Conservation (phyloP, 352 stramenopile genomes). For the Phytophthora cajani region DNA sequence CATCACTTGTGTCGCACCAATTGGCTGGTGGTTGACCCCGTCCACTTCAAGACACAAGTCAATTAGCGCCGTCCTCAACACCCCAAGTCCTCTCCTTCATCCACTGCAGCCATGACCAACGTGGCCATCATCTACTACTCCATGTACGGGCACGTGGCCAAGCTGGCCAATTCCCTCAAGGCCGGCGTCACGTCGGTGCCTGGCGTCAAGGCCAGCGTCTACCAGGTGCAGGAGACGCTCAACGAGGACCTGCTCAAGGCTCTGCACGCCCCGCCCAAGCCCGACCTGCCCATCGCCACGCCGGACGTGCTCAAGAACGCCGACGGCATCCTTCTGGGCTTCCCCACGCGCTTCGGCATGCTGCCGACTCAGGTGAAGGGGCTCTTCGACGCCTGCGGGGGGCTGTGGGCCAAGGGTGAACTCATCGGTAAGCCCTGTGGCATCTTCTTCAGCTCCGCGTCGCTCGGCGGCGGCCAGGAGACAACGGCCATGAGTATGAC, state of each 20-base stretch:
- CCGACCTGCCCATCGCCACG: conserved; percentile 59
- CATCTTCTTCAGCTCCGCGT: conserved; percentile 79
- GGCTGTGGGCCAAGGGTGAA: conserved; percentile 72
- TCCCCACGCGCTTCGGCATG: conserved; percentile 86
- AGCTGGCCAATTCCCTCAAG: conserved; percentile 71
- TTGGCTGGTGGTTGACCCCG: not conserved
- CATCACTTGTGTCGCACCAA: not conserved
- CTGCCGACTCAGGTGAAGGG: conserved; percentile 83
- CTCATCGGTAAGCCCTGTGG: conserved; percentile 83
- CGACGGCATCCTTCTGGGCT: conserved; percentile 86
- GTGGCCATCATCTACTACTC: conserved; percentile 85
- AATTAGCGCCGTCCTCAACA: conserved; percentile 1
- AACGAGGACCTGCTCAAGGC: conserved; percentile 71
- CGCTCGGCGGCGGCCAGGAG: conserved; percentile 83
- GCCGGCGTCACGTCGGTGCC: conserved; percentile 59
- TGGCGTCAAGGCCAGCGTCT: conserved; percentile 62
- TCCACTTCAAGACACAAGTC: not conserved
- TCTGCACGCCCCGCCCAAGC: conserved; percentile 74
- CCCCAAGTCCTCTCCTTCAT: conserved; percentile 3
- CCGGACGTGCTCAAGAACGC: conserved; percentile 65
- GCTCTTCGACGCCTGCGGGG: conserved; percentile 81
- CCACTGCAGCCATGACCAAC: conserved; percentile 43
- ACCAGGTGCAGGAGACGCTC: conserved; percentile 83
- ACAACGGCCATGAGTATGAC: conserved; percentile 79
- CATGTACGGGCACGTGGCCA: conserved; percentile 85